Evolutionary conservation across 495 filamentous ascomycete genomes (phyloP).

Genomic region (Filosporella fistucella): DNA sequence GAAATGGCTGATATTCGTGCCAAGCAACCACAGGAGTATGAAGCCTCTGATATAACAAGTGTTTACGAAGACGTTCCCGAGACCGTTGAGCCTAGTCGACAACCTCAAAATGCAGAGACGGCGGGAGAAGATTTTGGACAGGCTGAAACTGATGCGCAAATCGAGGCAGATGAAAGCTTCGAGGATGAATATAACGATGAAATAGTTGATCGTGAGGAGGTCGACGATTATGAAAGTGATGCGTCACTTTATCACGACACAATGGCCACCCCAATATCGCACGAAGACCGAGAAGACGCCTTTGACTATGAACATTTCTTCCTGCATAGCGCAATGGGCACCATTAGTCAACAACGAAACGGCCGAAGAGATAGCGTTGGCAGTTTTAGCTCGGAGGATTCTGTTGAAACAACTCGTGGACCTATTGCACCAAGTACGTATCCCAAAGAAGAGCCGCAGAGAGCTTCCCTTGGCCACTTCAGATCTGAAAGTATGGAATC

Average conservation of each 20-base stretch:
- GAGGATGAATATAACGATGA: slow-evolving; percentile 23
- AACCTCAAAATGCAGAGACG: background rate
- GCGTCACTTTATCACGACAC: slow-evolving; percentile 56
- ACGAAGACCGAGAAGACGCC: slow-evolving; percentile 94
- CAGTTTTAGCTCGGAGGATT: slow-evolving; percentile 61
- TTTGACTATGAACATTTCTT: slow-evolving; percentile 98
- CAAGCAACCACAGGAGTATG: slow-evolving; percentile 10
- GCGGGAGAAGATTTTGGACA: background rate
- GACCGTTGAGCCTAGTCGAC: slow-evolving; percentile 19
- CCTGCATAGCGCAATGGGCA: slow-evolving; percentile 85
- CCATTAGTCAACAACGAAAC: slow-evolving; percentile 41
- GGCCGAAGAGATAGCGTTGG: slow-evolving; percentile 46
- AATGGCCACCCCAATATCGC: slow-evolving; percentile 47
- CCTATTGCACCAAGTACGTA: slow-evolving; percentile 22
- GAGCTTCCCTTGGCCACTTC: slow-evolving; percentile 30
- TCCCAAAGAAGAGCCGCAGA: background rate
- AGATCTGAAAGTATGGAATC: slow-evolving; percentile 62
- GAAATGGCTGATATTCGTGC: background rate
- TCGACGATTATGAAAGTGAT: slow-evolving; percentile 25
- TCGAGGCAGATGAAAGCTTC: slow-evolving; percentile 4
- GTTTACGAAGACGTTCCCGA: slow-evolving; percentile 58
- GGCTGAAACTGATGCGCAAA: slow-evolving; percentile 6
- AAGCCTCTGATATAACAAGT: slow-evolving; percentile 40
- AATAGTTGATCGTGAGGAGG: slow-evolving; percentile 18
- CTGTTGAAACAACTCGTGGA: slow-evolving; percentile 69